Evolutionary conservation across 345 rosid genomes (phyloP).

Genomic region (Gynandropsis gynandra): DNA sequence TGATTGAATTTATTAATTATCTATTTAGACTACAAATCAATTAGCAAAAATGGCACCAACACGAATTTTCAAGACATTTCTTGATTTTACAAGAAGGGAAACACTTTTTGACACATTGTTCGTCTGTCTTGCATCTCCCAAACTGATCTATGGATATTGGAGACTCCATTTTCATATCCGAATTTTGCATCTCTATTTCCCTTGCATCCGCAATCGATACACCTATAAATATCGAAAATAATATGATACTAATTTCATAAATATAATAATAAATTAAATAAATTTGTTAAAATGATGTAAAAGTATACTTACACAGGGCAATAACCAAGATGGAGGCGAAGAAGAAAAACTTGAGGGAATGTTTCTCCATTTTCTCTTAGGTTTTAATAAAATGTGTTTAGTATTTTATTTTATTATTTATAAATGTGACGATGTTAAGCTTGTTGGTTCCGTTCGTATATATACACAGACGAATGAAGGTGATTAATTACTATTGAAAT

Average conservation of each 20-base stretch:
- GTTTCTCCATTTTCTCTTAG: slow-evolving; percentile 5
- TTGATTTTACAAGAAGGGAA: neutral
- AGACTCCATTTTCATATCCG: slow-evolving; percentile 11
- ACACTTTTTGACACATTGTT: slow-evolving; percentile 10
- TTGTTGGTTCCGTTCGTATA: too few relatives aligned
- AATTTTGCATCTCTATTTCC: slow-evolving; percentile 7
- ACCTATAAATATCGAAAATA: too few relatives aligned
- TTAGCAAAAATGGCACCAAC: slow-evolving; percentile 8
- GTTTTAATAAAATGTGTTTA: too few relatives aligned
- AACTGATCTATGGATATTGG: too few relatives aligned
- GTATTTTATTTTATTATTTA: too few relatives aligned
- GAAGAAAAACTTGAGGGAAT: neutral
- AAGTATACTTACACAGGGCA: slow-evolving; percentile 3
- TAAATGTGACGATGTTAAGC: too few relatives aligned
- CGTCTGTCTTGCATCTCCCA: slow-evolving; percentile 1
- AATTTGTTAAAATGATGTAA: neutral
- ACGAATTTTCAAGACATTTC: slow-evolving; percentile 10
- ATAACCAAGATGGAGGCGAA: neutral
- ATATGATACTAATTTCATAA: too few relatives aligned
- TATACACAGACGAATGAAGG: too few relatives aligned
- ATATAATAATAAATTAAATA: neutral
- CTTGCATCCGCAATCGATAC: slow-evolving; percentile 5
- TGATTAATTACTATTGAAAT: too few relatives aligned
- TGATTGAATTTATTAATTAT: too few relatives aligned
- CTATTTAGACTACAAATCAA: too few relatives aligned